Percentiles rank a stretch among this genome's conserved stretches.
phyloP scores from a whole-genome alignment of 345 rosid species.

The Carallia brachiata region DNA sequence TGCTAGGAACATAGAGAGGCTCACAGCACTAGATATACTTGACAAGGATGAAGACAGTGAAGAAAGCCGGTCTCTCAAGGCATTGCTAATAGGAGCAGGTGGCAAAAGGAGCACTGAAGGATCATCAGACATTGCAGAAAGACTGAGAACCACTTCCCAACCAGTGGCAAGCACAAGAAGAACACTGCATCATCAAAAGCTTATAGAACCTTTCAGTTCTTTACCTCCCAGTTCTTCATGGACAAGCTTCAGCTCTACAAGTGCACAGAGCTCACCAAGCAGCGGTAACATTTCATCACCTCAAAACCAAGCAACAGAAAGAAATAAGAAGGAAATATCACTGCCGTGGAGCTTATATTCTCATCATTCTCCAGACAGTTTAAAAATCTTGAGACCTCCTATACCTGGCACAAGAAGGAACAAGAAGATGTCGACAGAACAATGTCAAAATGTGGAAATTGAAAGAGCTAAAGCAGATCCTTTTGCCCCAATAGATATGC shows the following conservation, averaged over 20 bases:
- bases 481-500: background rate
- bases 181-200: background rate
- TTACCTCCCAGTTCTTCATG: background rate
- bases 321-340: background rate
- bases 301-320: background rate
- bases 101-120: background rate
- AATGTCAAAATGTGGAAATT: background rate
- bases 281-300: background rate
- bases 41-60: background rate
- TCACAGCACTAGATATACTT: constrained; percentile 16
- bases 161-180: background rate
- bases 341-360: background rate
- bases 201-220: background rate
- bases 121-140: background rate
- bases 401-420: background rate
- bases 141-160: background rate
- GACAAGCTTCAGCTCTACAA: background rate
- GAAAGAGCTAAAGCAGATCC: background rate
- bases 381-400: background rate
- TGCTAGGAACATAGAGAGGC: background rate
- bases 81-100: background rate
- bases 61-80: background rate
- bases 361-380: background rate
- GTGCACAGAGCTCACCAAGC: no score
- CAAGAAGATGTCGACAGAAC: background rate